Base-by-base conservation (phyloP, 2,329 filamentous ascomycete species). In the Diaporthe velutina region DNA sequence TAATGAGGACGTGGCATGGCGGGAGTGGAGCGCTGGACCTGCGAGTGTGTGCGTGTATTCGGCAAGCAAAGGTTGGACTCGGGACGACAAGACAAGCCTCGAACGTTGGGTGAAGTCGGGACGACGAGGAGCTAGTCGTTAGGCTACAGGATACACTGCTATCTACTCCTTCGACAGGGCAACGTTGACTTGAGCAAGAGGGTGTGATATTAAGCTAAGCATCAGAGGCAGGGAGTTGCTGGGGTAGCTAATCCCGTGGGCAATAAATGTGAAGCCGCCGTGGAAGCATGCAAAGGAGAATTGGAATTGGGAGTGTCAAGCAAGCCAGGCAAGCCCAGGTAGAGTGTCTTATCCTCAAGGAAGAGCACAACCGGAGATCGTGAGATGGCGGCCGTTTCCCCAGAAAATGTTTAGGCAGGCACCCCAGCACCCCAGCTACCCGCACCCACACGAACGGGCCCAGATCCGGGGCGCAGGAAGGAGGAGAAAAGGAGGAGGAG, bases 231-330 rank as follows among this genome's bases (percentile, higher is more conserved):
- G 42, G 28, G 42, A 50, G 22, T n/a, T 52, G 64, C 45, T 67
- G 30, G 64, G 22, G 13, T 25, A 19, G 45, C 2, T 25, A 19
- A 52, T 19, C 45, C n/a, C 33, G 33, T 38, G 45, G 22, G 64
- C 45, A 67, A 28, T 67, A 25, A 67, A 67, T 25, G 28, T 52
- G 64, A 67, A 67, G 64, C 64, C 45, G 45, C 64, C 64, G 64
- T 52, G 64, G 30, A 40, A 50, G 42, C 42, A 66, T 25, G 13
- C 28, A 50, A 25, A 35, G 22, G 40, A 35, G 22, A 28, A 30
- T 52, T 67, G 45, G 30, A 50, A 17, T 35, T 25, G 61, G 17
- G 5, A n/a, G 17, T 6, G 42, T 25, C 42, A 33, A 48, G 15
- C 28, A 66, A 30, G 40, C 25, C 17, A 45, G 38, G n/a, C 15